Percentiles rank a stretch among this genome's conserved stretches.
phyloP scores from a whole-genome alignment of 495 filamentous ascomycete species.

The Trichoderma gamsii region DNA sequence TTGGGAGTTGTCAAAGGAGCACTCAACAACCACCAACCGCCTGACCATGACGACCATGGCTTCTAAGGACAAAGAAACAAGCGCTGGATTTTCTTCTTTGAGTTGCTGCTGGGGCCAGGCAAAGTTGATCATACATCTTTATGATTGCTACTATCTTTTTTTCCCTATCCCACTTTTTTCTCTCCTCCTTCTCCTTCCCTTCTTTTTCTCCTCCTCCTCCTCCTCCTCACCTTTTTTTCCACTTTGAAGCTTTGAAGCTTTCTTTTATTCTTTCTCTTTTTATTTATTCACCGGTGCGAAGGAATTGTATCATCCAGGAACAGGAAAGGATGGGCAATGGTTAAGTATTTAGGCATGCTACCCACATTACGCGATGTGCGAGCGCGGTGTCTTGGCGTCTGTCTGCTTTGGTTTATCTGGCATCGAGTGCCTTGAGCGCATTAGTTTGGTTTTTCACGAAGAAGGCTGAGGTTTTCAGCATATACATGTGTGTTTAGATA shows the following conservation, averaged over 20 bases:
- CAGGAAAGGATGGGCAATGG: background rate
- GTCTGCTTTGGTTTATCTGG: background rate
- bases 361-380: background rate
- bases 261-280: background rate
- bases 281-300: background rate
- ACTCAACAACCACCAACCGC: background rate
- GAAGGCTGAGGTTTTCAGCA: background rate
- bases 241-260: background rate
- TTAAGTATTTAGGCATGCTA: background rate
- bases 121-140: background rate
- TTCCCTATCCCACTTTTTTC: background rate
- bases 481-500: background rate
- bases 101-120: background rate
- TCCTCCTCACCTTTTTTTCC: no score
- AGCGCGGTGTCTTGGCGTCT: constrained; percentile 5
- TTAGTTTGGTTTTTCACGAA: background rate
- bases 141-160: background rate
- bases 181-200: background rate
- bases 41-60: background rate
- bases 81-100: background rate
- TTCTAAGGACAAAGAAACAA: background rate
- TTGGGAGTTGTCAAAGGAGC: constrained; percentile 1
- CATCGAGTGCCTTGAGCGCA: background rate
- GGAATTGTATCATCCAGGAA: background rate
- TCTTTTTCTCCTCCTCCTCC: background rate